These are phyloP conservation scores for Metarhizium anisopliae DNA, from an alignment of 2,329 filamentous ascomycete species.

Conservation along the genomic window DNA sequence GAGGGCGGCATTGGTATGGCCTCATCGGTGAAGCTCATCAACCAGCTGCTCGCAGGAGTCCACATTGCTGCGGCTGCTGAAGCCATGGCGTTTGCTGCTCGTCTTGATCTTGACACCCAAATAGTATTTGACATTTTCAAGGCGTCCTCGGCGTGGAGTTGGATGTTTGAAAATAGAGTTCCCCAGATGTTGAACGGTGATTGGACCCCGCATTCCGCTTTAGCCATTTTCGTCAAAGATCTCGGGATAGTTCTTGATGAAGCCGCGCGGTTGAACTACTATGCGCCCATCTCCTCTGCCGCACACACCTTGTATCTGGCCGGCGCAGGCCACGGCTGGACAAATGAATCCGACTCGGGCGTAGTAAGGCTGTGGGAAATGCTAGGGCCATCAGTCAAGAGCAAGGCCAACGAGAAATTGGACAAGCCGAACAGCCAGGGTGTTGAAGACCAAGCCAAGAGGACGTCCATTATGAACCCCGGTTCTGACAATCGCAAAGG, in stretches of 20 bases:
- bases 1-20: slow-evolving; percentile 37
- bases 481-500: neutral
- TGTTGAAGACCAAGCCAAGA: too few relatives aligned
- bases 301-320: slow-evolving; percentile 16
- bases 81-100: slow-evolving; percentile 46
- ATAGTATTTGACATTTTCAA: slow-evolving; percentile 38
- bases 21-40: slow-evolving; percentile 48
- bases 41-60: slow-evolving; percentile 48
- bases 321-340: slow-evolving; percentile 21
- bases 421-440: too few relatives aligned
- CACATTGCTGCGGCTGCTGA: slow-evolving; percentile 48
- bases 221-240: slow-evolving; percentile 15
- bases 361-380: slow-evolving; percentile 30
- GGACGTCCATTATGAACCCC: too few relatives aligned
- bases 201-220: slow-evolving; percentile 24
- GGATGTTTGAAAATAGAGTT: slow-evolving; percentile 26
- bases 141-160: slow-evolving; percentile 24
- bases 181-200: slow-evolving; percentile 26
- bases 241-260: slow-evolving; percentile 21
- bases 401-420: neutral
- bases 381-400: slow-evolving; percentile 11
- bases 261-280: slow-evolving; percentile 6
- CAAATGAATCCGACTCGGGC: slow-evolving; percentile 24
- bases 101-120: slow-evolving; percentile 41
- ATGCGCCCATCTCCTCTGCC: too few relatives aligned